Percentiles rank a stretch among this genome's conserved stretches.
Evolutionary conservation across 176 grass and related monocot species (phyloP).

Genomic region (Ampelocalamus luodianensis): DNA sequence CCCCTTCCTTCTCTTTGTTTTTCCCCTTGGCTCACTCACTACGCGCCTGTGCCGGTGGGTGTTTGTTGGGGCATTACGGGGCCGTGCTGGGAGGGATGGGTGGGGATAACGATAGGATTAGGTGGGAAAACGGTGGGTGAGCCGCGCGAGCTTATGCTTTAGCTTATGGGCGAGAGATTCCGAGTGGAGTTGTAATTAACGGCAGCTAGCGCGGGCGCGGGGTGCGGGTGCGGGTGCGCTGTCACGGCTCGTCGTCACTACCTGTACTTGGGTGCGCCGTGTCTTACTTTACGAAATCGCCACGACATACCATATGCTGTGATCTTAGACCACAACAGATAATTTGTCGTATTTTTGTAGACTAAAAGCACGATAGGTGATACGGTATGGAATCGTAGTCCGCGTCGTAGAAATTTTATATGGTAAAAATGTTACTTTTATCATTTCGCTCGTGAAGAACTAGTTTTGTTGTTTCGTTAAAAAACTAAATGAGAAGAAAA

Average conservation of each 20-base stretch:
- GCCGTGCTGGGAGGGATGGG: background rate
- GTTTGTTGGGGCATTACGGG: constrained; percentile 36
- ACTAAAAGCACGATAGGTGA: too few species aligned
- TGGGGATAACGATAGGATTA: constrained; percentile 51
- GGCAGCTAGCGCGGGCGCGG: background rate
- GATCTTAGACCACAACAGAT: too few species aligned
- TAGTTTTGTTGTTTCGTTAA: too few species aligned
- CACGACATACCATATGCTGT: too few species aligned
- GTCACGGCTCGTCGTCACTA: background rate
- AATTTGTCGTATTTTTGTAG: too few species aligned
- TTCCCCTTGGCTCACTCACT: background rate
- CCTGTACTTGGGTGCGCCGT: background rate
- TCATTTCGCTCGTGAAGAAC: too few species aligned
- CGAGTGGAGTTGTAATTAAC: background rate
- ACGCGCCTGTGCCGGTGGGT: background rate
- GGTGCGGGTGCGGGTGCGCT: background rate
- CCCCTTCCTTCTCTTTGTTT: background rate
- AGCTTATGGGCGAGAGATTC: constrained; percentile 9
- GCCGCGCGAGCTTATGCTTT: background rate
- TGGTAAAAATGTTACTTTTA: too few species aligned
- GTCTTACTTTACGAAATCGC: too few species aligned
- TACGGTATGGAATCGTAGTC: too few species aligned
- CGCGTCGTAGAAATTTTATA: too few species aligned
- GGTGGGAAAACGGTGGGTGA: constrained; percentile 28
- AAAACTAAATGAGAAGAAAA: too few species aligned